These are phyloP conservation scores for Isatis tinctoria DNA, from an alignment of 345 rosid species.

Conservation along the genomic window DNA sequence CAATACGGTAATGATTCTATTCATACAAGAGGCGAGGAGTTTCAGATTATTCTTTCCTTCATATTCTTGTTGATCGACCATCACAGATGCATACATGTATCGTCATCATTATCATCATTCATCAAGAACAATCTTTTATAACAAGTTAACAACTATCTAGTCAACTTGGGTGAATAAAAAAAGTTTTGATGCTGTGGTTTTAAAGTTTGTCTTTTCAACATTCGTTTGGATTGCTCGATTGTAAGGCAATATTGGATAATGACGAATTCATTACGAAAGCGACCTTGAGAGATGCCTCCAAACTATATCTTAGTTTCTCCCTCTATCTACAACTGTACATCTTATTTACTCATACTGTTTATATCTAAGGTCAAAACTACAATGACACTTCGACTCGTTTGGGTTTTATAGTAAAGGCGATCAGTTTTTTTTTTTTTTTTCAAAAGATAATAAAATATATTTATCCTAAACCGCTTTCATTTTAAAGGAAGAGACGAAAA, in stretches of 20 bases:
- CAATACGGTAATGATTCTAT: slow-evolving; percentile 17
- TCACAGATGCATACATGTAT: slow-evolving; percentile 1
- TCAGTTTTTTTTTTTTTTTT: not conserved
- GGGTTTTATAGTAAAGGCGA: not conserved
- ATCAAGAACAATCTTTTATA: slow-evolving; percentile 5
- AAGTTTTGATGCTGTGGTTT: slow-evolving; percentile 8
- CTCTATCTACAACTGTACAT: slow-evolving; percentile 3
- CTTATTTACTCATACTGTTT: not conserved
- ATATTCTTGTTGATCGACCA: slow-evolving; percentile 17
- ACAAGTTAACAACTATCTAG: not conserved
- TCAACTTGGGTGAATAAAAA: not conserved
- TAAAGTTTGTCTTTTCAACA: slow-evolving; percentile 15
- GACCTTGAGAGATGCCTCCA: slow-evolving; percentile 9
- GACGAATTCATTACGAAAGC: slow-evolving; percentile 22
- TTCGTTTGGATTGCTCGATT: not conserved
- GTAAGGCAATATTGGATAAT: slow-evolving; percentile 13
- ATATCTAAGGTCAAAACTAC: slow-evolving; percentile 2
- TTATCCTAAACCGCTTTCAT: not conserved
- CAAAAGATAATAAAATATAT: not conserved
- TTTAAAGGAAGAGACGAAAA: not conserved
- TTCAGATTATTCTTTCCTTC: slow-evolving; percentile 22
- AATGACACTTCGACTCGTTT: not conserved
- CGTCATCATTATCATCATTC: not conserved
- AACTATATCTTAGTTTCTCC: not conserved
- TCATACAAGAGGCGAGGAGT: slow-evolving; percentile 17